Evolutionary conservation across 2,329 filamentous ascomycete genomes (phyloP), one percentile per base, ranked within the genome.

Genomic region (Cucurbitaria berberidis): DNA sequence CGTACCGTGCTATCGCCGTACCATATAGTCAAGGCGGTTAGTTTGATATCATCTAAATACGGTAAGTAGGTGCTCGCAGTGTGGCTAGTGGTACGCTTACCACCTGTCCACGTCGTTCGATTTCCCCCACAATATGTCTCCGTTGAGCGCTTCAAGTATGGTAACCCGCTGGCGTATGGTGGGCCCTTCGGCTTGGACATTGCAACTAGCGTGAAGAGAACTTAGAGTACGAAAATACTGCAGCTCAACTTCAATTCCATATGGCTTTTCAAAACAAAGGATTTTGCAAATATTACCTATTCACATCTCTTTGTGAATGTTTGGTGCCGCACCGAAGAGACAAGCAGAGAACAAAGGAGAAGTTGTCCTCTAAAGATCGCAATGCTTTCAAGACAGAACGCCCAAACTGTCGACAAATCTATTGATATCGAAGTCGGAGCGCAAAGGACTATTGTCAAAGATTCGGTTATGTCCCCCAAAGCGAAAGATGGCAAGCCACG

Each of bases 121-220:
- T 49, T 9, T 11, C 29, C 22, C 16, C 24, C 4, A 27, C 39
- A 49, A 22, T 22, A 49, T 26, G 2, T 18, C 29, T 49, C 46
- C 21, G 41, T 21, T 38, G 39, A 36, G 2, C 47, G 40, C 18
- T 44, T 49, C n/a, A 49, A 24, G 29, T 43, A 43, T 36, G 46
- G 46, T 26, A 36, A 22, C 13, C 46, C 46, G 10, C 24, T 24
- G 5, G 16, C 18, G 15, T 43, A 49, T 7, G 46, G 45, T 22
- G 45, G 45, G 1, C 27, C 30, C 18, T 49, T 49, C 8, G 18
- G 27, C 39, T 35, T 43, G 8, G 42, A 29, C 24, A 13, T 27
- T 29, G 40, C 18, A 43, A 30, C n/a, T n/a, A n/a, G n/a, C n/a
- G n/a, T n/a, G n/a, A n/a, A n/a, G n/a, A n/a, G n/a, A n/a, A n/a